These are phyloP conservation scores for Litchi chinensis DNA, from an alignment of 345 rosid species.

Conservation along the genomic window DNA sequence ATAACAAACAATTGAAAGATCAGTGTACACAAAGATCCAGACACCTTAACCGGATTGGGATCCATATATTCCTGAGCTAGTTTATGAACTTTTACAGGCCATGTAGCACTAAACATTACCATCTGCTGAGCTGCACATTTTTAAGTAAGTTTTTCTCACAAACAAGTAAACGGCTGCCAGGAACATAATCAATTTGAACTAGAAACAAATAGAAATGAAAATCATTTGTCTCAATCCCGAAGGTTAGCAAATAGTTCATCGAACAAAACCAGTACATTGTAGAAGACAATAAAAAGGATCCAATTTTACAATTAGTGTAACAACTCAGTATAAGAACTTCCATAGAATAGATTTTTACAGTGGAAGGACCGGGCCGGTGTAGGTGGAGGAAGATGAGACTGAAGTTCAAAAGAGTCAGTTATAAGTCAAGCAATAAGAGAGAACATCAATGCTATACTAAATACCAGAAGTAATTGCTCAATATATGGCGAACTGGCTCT, in stretches of 20 bases:
- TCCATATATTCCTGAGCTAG: slow-evolving; percentile 94
- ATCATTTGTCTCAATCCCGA: background rate
- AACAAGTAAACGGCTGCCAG: too few relatives aligned
- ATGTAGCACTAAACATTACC: slow-evolving; percentile 98
- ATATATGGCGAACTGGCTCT: slow-evolving; percentile 81
- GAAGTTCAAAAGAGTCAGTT: background rate
- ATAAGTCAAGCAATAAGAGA: background rate
- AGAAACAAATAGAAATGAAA: background rate
- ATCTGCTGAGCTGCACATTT: slow-evolving; percentile 74
- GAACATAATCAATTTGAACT: background rate
- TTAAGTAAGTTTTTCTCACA: background rate
- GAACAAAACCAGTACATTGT: background rate
- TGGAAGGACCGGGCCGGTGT: background rate
- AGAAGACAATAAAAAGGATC: background rate
- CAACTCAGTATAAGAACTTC: background rate
- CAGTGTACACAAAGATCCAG: slow-evolving; percentile 20
- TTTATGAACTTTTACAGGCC: slow-evolving; percentile 87
- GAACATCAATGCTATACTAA: slow-evolving; percentile 23
- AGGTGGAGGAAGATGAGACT: background rate
- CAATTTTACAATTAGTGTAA: background rate
- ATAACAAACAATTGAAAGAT: slow-evolving; percentile 15
- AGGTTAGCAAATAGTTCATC: background rate
- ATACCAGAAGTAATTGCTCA: slow-evolving; percentile 74
- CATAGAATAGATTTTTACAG: background rate
- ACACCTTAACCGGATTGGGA: slow-evolving; percentile 96